Base-by-base conservation (phyloP, 306 rosid genomes). In the Cajanus cajan region DNA sequence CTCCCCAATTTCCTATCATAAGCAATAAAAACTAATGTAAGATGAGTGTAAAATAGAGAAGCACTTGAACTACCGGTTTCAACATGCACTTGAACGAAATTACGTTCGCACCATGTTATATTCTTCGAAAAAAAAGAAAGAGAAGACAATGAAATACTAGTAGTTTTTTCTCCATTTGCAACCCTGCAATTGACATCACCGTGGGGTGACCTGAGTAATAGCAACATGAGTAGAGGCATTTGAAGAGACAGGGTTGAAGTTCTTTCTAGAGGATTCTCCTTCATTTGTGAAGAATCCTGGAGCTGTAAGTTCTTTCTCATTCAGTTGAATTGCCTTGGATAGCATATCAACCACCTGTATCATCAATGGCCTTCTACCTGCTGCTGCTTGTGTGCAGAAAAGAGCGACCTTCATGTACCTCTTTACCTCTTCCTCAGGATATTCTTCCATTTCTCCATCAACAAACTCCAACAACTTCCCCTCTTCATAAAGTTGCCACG, bases 401-500 rank as follows among this genome's bases (percentile, higher is more conserved):
- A 96, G 86, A 8, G 99, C 97, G 52, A 93, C 94, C 89, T 96
- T 96, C 83, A 91, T 90, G 90, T 88, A 93, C 75, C 90, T 86
- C 18, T 85, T 74, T 21, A 90, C 84, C 80, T 93, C 94, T 76
- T 91, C 84, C 79, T 87, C 85, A 0, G 97, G 91, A 77, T 59
- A 96, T 5, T 87, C 92, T 48, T 52, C 85, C 79, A 96, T 68
- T 6, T 89, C 88, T 0, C 87, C 74, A 84, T 96, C 99, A 21
- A 91, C 94, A 15, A 93, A 76, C 76, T 90, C 99, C 82, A 93
- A 78, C 59, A 88, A 86, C 78, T 57, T 86, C 24, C 85, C 90
- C 78, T 91, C 93, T 85, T 89, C 91, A 58, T 96, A 84, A 39
- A 93, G 97, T 70, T 93, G 79, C 99, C 99, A 95, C n/a, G 95